Percentiles rank a stretch among this genome's conserved stretches.
These are phyloP conservation scores for Globisporangium cylindrosporum DNA, from an alignment of 352 stramenopile species.

Conservation along the genomic window DNA sequence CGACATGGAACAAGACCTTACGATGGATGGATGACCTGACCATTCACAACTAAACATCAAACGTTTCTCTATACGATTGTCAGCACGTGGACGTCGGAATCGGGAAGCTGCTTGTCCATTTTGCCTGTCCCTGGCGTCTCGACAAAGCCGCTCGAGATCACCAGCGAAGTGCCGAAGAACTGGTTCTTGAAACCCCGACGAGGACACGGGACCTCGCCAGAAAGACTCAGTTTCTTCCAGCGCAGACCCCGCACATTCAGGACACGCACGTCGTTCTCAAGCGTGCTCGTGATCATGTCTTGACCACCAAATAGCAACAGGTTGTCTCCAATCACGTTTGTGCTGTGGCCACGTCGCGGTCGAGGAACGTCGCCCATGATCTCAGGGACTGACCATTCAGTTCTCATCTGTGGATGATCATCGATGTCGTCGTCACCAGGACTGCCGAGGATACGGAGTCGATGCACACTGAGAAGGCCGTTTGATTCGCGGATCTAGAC, in stretches of 20 bases:
- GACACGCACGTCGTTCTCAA: conserved; percentile 52
- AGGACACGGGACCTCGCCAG: conserved; percentile 41
- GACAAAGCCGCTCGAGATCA: conserved; percentile 76
- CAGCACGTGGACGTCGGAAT: conserved; percentile 60
- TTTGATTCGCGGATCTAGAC: conserved; percentile 65
- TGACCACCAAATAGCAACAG: conserved; percentile 69
- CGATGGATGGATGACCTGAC: too few species aligned
- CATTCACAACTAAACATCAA: too few species aligned
- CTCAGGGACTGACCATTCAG: conserved; percentile 37
- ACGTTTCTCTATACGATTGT: conserved; percentile 11
- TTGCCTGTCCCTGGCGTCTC: conserved; percentile 30
- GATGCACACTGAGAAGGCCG: conserved; percentile 48
- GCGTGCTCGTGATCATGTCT: conserved; percentile 36
- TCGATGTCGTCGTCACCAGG: background rate
- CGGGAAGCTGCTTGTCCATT: conserved; percentile 51
- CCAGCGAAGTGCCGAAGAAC: conserved; percentile 70
- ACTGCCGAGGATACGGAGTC: conserved; percentile 19
- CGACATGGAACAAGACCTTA: background rate
- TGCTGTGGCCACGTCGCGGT: conserved; percentile 58
- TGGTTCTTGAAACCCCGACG: conserved; percentile 77
- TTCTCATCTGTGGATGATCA: conserved; percentile 10
- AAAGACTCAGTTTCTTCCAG: conserved; percentile 36
- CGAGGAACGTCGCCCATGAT: conserved; percentile 39
- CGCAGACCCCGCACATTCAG: conserved; percentile 29
- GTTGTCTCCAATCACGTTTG: conserved; percentile 47